Base-by-base conservation (phyloP, 2,329 filamentous ascomycete species). In the Aspergillus sp. region DNA sequence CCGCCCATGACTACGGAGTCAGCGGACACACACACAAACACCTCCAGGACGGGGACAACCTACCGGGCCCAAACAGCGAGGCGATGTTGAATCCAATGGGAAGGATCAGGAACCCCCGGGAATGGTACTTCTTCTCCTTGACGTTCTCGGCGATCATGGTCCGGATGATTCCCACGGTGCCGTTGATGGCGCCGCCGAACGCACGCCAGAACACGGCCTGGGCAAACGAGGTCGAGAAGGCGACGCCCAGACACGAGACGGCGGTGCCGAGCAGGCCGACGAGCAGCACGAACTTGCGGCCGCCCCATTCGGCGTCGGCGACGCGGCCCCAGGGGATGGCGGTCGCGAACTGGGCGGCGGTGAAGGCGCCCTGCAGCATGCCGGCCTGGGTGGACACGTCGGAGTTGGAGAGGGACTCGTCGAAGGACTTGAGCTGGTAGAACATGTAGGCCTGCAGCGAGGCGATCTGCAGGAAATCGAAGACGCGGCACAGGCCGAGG, bases 371-470 rank as follows among this genome's bases (percentile, higher is more conserved):
- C 33, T 82, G 75, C 15, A 91, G 67, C 3, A 89, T 63, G 27
- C 84, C 85, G 1, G 82, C 81, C 53, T 89, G 83, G 19, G 72
- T 72, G 1, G 84, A 74, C 41, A 91, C 83, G 8, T 73, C 75
- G 2, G 68, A 67, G 32, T 76, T 69, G 12, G 69, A 61, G 7
- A 69, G 57, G 15, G 55, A 64, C 17, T 64, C 62, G 7, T 81
- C 69, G 47, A 91, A 88, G 44, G 80, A 88, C 49, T 78, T 78
- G 22, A 93, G 71, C 55, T 88, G 83, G 54, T 88, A 91, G 61
- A 83, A 91, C 70, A 89, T 80, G 58, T 89, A 89, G 0, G 80
- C 72, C 39, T 61, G 58, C 33, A 61, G 35, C 11, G 58, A 59
- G 34, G 58, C 55, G 20, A 61, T 51, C 39, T 62, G 58, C 10